Conservation (phyloP, 1,284 basidiomycete species). For the Leccinum discolor region DNA sequence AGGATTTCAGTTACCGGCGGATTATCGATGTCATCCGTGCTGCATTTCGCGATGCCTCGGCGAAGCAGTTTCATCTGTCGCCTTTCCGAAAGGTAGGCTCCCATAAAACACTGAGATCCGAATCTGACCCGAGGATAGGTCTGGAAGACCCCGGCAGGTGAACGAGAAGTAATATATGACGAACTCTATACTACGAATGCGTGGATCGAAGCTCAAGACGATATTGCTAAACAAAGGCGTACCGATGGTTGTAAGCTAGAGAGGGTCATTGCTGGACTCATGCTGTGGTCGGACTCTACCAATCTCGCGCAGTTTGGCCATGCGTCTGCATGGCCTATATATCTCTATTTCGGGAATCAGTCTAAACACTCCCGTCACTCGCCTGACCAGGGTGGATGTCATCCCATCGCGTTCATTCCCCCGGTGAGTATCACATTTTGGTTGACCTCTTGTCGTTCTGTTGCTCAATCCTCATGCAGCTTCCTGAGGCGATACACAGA, state of each 20-base stretch:
- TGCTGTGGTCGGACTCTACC: conserved; percentile 5
- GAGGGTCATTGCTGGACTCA: conserved; percentile 1
- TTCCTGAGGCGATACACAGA: too few relatives aligned
- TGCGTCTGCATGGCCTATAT: not conserved
- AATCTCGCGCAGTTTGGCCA: not conserved
- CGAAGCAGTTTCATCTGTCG: not conserved
- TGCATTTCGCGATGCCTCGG: not conserved
- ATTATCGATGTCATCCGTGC: not conserved
- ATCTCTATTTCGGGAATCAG: not conserved
- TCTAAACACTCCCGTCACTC: not conserved
- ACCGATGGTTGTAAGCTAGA: not conserved
- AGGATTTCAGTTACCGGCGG: not conserved
- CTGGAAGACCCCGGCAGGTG: too few relatives aligned
- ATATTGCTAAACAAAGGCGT: too few relatives aligned
- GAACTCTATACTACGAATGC: too few relatives aligned
- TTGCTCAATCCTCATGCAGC: too few relatives aligned
- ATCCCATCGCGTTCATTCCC: not conserved
- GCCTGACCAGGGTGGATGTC: not conserved
- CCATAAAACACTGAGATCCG: not conserved
- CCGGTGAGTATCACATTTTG: not conserved
- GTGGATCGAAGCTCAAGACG: too few relatives aligned
- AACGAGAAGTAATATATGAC: not conserved
- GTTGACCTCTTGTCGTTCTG: too few relatives aligned
- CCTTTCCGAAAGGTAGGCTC: not conserved
- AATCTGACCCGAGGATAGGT: too few relatives aligned